These are phyloP conservation scores for Metarhizium anisopliae DNA, from an alignment of 2,329 filamentous ascomycete species.

Conservation along the genomic window DNA sequence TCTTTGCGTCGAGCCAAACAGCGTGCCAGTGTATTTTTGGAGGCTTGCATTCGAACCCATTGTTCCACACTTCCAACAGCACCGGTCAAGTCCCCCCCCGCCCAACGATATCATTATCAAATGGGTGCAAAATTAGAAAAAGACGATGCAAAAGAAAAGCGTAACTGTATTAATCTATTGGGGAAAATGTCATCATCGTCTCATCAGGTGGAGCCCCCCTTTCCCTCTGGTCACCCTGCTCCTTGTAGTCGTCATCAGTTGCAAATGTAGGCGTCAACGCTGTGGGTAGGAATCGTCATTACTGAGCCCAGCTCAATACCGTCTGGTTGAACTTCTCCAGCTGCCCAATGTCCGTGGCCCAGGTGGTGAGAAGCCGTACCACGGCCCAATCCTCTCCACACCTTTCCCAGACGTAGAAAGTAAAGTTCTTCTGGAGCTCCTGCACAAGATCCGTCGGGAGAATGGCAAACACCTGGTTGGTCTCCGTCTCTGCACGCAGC, in stretches of 20 bases:
- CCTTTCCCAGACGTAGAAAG: slow-evolving; percentile 40
- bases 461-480: slow-evolving; percentile 41
- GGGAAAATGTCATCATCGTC: background rate
- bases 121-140: no score
- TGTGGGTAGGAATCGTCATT: background rate
- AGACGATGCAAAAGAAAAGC: no score
- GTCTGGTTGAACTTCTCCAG: slow-evolving; percentile 28
- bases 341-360: slow-evolving; percentile 36
- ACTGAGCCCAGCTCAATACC: slow-evolving; percentile 15
- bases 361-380: slow-evolving; percentile 38
- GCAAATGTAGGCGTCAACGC: background rate
- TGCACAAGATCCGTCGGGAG: slow-evolving; percentile 29
- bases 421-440: slow-evolving; percentile 31
- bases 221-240: background rate
- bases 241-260: background rate
- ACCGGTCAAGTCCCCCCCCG: no score
- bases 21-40: no score
- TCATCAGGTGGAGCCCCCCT: background rate
- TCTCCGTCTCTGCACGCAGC: slow-evolving; percentile 35
- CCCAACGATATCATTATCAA: no score
- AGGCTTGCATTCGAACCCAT: no score
- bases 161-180: no score
- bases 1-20: background rate
- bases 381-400: slow-evolving; percentile 28
- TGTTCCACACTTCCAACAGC: no score